Evolutionary conservation across 2,329 filamentous ascomycete species (phyloP).

Genomic region (Dothistroma septosporum): DNA sequence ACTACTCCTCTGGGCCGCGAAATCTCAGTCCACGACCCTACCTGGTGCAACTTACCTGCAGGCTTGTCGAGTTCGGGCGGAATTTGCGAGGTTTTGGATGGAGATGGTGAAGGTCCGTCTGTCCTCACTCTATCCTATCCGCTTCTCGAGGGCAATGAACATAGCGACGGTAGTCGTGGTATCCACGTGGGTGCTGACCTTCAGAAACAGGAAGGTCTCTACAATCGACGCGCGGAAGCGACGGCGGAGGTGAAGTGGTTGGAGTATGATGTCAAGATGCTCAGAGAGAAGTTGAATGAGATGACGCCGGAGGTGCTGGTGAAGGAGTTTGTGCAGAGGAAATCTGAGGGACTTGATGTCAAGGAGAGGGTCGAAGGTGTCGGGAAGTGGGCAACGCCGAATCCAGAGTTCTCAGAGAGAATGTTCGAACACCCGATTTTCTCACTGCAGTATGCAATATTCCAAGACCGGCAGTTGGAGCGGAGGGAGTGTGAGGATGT

Average conservation of each 20-base stretch:
- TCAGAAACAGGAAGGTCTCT: neutral
- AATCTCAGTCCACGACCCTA: neutral
- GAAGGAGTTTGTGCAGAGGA: neutral
- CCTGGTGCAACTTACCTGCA: neutral
- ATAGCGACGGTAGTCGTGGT: no score
- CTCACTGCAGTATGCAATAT: neutral
- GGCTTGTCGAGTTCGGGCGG: neutral
- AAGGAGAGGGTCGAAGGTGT: neutral
- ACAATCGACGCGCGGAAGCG: neutral
- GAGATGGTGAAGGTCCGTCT: neutral
- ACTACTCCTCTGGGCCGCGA: neutral
- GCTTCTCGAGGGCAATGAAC: no score
- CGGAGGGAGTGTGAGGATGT: neutral
- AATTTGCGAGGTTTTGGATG: constrained; percentile 1
- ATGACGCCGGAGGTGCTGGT: neutral
- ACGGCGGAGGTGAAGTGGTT: neutral
- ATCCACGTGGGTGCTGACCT: neutral
- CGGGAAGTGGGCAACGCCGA: neutral
- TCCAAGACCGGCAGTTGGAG: neutral
- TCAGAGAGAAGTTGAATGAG: neutral
- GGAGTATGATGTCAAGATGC: neutral
- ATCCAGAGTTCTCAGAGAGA: neutral
- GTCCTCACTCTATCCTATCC: neutral
- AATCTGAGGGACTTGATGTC: neutral
- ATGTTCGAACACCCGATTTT: neutral